Evolutionary conservation across 2,329 filamentous ascomycete genomes (phyloP), one percentile per base, ranked within the genome.

Genomic region (Paraphoma chrysanthemicola): DNA sequence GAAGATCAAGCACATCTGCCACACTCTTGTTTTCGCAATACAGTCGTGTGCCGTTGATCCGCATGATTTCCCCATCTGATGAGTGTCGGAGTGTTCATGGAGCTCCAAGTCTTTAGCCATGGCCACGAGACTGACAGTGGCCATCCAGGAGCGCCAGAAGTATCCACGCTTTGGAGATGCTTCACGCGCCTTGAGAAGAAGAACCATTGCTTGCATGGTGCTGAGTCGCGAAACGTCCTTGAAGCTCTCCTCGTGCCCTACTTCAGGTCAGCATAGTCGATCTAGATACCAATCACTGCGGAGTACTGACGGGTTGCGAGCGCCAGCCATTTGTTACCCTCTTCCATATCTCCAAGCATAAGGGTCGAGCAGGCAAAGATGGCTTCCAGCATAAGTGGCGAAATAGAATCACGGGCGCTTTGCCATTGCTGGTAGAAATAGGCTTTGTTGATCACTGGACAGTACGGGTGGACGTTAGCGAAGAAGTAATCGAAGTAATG

Each of bases 91-190:
- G 77, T 98, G 94, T 62, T 97, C 92, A 71, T 97, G 89, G 6
- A 98, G 81, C 17, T 93, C 92, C 31, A 98, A 82, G 72, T 97
- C 94, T 70, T 96, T 95, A 28, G 88, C 92, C 92, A 98, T 97
- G 45, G 93, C 90, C 7, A 96, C 90, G 61, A 94, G 92, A 58
- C 93, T 92, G 51, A 97, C 94, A 17, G 96, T 88, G 5, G 91
- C 92, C 87, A 97, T 96, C 94, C 95, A 98, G 0, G 95, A 98
- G 38, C 94, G 89, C 78, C 95, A 98, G 76, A 95, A 98, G 73
- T 98, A 98, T 1, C 95, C 95, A 57, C 92, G 88, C 72, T 96
- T 96, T 0, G 94, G 93, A 8, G 90, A 88, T n/a, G 91, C 90
- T 76, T 98, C 94, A 61, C 93, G 86, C 1, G 94, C 95, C 76